A percentile compares a stretch with the other conserved stretches of the same genome.
Evolutionary conservation across 805 yeast species (phyloP).

Genomic region (Debaryomyces castellii): DNA sequence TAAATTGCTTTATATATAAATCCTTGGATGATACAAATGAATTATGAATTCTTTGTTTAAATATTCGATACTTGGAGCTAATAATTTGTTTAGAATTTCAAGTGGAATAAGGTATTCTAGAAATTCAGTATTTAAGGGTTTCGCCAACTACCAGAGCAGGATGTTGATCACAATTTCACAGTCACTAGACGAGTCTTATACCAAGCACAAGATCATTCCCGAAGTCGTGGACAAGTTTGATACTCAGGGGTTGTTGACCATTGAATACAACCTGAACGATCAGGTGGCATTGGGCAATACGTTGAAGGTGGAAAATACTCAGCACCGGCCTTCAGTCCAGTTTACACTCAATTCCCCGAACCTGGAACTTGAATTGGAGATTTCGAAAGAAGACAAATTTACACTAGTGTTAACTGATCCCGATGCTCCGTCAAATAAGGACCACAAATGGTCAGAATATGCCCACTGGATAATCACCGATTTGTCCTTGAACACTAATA

Average conservation of each 20-base stretch:
- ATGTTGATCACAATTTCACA: conserved; percentile 56
- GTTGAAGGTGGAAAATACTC: conserved; percentile 63
- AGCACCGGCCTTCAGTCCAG: conserved; percentile 62
- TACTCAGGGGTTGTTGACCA: conserved; percentile 58
- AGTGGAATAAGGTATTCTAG: conserved; percentile 3
- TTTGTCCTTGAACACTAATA: conserved; percentile 41
- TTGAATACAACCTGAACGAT: conserved; percentile 52
- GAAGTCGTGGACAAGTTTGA: conserved; percentile 50
- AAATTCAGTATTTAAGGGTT: neutral
- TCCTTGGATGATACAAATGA: conserved; percentile 1
- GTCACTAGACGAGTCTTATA: conserved; percentile 50
- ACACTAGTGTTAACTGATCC: conserved; percentile 87
- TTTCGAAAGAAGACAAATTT: conserved; percentile 51
- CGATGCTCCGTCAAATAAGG: conserved; percentile 84
- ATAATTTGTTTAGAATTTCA: conserved; percentile 1
- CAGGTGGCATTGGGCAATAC: conserved; percentile 82
- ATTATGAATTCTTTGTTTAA: conserved; percentile 6
- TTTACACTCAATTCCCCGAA: conserved; percentile 56
- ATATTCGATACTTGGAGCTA: conserved; percentile 4
- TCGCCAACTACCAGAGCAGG: conserved; percentile 12
- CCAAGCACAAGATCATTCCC: conserved; percentile 51
- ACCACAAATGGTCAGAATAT: conserved; percentile 85
- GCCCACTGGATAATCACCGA: conserved; percentile 71
- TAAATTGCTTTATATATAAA: conserved; percentile 2
- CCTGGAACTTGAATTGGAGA: conserved; percentile 41